A percentile compares a stretch with the other conserved stretches of the same genome.
Conservation (phyloP, 768 basidiomycete genomes). For the Tricholoma flavovirens region DNA sequence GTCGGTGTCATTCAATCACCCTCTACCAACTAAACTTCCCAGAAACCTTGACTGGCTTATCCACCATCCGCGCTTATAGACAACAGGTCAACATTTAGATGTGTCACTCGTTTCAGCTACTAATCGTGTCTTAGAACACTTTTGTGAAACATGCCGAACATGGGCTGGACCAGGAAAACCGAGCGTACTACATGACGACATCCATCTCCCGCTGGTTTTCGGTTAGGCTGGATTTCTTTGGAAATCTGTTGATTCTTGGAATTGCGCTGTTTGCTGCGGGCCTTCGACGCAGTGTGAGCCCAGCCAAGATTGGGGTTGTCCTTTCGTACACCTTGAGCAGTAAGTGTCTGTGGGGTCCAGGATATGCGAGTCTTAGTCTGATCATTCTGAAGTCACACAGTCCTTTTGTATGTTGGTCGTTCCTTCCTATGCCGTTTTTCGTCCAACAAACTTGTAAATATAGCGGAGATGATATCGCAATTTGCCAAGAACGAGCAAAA, state of each 20-base stretch:
- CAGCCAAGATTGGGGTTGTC: conserved; percentile 48
- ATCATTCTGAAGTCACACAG: conserved; percentile 33
- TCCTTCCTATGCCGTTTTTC: neutral
- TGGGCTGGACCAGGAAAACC: conserved; percentile 52
- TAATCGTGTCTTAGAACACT: conserved; percentile 28
- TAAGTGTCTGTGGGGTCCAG: conserved; percentile 22
- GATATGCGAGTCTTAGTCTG: neutral
- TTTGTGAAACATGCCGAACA: conserved; percentile 46
- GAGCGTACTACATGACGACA: conserved; percentile 59
- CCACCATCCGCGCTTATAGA: conserved; percentile 57
- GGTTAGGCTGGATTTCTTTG: conserved; percentile 59
- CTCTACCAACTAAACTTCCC: neutral
- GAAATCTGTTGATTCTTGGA: conserved; percentile 59
- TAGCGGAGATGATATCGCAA: conserved; percentile 48
- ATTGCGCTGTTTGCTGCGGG: conserved; percentile 66
- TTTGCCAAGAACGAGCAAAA: conserved; percentile 62
- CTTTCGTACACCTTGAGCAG: conserved; percentile 45
- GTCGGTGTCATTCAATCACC: neutral
- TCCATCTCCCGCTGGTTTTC: conserved; percentile 61
- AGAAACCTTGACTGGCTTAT: conserved; percentile 60
- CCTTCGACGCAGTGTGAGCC: conserved; percentile 44
- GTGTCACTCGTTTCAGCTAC: neutral
- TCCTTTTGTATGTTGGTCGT: conserved; percentile 33
- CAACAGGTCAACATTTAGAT: conserved; percentile 33
- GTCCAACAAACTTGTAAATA: neutral